A percentile compares a stretch with the other conserved stretches of the same genome.
phyloP scores from a whole-genome alignment of 2,329 filamentous ascomycete species.

The Aspergillus fumigatiaffinis region DNA sequence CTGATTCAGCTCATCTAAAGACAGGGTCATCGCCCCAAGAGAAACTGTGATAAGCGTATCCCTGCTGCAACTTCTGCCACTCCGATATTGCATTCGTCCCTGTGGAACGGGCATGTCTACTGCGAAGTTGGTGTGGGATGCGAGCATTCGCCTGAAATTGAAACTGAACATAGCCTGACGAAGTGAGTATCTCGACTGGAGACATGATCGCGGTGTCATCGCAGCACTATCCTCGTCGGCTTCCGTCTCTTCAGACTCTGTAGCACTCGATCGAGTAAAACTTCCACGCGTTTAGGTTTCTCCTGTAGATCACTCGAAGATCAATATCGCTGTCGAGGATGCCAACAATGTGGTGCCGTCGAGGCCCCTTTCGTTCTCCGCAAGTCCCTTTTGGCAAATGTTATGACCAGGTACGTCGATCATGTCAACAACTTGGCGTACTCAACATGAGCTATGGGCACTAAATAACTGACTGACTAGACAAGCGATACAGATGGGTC shows the following conservation, averaged over 20 bases:
- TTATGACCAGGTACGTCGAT: too few species aligned
- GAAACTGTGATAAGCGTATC: conserved; percentile 31
- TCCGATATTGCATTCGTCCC: conserved; percentile 22
- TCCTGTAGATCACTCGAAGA: conserved; percentile 9
- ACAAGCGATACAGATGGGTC: too few species aligned
- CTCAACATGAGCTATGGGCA: too few species aligned
- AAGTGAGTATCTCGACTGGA: conserved; percentile 25
- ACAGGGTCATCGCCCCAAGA: conserved; percentile 29
- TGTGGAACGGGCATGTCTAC: conserved; percentile 29
- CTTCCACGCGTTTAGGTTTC: neutral
- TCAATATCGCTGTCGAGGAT: neutral
- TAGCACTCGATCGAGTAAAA: neutral
- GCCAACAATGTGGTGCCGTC: neutral
- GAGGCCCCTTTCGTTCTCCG: neutral
- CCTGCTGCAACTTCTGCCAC: conserved; percentile 28
- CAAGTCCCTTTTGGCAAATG: too few species aligned
- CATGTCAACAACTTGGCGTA: too few species aligned
- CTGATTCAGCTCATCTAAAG: conserved; percentile 5
- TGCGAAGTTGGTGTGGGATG: conserved; percentile 27
- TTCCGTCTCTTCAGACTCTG: too few species aligned
- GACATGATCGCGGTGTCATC: neutral
- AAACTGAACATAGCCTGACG: conserved; percentile 14
- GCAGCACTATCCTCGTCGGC: neutral
- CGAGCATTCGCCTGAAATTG: conserved; percentile 4
- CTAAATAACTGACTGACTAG: too few species aligned